Conservation (phyloP, 2,329 filamentous ascomycete species). For the Alternaria tenuissima region DNA sequence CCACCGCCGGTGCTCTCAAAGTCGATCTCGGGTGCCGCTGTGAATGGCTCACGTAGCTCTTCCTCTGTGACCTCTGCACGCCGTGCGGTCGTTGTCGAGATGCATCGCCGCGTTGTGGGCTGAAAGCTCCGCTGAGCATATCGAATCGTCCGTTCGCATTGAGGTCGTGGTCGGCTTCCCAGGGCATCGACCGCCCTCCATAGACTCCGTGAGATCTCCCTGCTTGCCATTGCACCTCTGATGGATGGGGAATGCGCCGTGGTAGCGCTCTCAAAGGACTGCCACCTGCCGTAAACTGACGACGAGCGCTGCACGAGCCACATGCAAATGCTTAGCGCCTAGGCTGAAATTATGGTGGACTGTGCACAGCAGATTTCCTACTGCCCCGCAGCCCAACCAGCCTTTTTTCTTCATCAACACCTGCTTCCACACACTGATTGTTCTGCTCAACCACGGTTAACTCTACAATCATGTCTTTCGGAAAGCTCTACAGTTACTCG, state of each 20-base stretch:
- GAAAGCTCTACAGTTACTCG: conserved; percentile 91
- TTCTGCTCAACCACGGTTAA: conserved; percentile 32
- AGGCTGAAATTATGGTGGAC: conserved; percentile 39
- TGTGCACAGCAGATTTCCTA: conserved; percentile 26
- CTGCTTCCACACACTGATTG: conserved; percentile 41
- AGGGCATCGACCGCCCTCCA: conserved; percentile 38
- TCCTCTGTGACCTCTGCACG: conserved; percentile 36
- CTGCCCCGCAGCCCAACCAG: conserved; percentile 36
- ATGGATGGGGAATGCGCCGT: conserved; percentile 11
- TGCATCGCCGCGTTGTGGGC: conserved; percentile 36
- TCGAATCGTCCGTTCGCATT: conserved; percentile 34
- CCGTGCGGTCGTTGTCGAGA: conserved; percentile 43
- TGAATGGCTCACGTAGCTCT: conserved; percentile 39
- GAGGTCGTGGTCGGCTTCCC: conserved; percentile 27
- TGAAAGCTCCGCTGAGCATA: conserved; percentile 28
- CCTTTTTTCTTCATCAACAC: conserved; percentile 35
- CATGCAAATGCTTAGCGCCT: conserved; percentile 28
- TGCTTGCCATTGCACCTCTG: conserved; percentile 40
- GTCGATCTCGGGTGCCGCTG: conserved; percentile 56
- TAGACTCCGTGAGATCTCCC: conserved; percentile 42
- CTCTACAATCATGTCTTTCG: conserved; percentile 83
- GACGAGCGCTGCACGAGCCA: conserved; percentile 18
- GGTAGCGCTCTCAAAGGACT: conserved; percentile 14
- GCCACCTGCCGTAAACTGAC: conserved; percentile 15
- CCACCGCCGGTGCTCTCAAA: conserved; percentile 37